These are phyloP conservation scores for Furculomyces boomerangus DNA, from an alignment of 371 early-diverging fungal species.

Conservation along the genomic window DNA sequence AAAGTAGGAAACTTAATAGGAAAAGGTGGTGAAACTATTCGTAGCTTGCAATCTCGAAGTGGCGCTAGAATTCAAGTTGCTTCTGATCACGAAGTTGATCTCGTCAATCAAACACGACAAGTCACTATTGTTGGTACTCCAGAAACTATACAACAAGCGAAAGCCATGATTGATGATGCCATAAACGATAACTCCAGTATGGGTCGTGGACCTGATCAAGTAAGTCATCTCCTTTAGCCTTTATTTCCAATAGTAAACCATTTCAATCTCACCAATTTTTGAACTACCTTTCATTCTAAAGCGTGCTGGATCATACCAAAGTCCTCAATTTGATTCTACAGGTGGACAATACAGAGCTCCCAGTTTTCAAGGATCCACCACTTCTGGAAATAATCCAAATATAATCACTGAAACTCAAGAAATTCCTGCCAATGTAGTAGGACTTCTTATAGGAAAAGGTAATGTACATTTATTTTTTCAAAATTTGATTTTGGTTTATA, in stretches of 20 bases:
- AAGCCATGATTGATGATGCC: constrained; percentile 57
- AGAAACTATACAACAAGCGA: constrained; percentile 47
- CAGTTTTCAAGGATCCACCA: not conserved
- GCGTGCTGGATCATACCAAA: no score
- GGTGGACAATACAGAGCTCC: not conserved
- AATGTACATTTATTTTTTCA: no score
- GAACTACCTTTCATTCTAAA: no score
- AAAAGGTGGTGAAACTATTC: constrained; percentile 74
- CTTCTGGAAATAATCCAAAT: not conserved
- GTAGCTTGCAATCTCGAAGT: constrained; percentile 53
- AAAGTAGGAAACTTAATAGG: constrained; percentile 84
- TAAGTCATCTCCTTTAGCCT: no score
- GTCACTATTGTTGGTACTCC: constrained; percentile 57
- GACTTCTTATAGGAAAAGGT: constrained; percentile 62
- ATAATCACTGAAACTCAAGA: constrained; percentile 19
- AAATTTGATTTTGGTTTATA: no score
- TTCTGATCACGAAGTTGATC: constrained; percentile 35
- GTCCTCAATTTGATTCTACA: not conserved
- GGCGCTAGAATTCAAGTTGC: constrained; percentile 73
- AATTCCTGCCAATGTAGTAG: constrained; percentile 54
- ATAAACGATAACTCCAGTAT: constrained; percentile 28
- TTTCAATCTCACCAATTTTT: no score
- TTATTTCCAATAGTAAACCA: no score
- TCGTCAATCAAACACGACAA: constrained; percentile 32
- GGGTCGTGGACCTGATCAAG: not conserved